Evolutionary conservation across 495 filamentous ascomycete genomes (phyloP), one percentile per base, ranked within the genome.

Genomic region (Podospora sp.): DNA sequence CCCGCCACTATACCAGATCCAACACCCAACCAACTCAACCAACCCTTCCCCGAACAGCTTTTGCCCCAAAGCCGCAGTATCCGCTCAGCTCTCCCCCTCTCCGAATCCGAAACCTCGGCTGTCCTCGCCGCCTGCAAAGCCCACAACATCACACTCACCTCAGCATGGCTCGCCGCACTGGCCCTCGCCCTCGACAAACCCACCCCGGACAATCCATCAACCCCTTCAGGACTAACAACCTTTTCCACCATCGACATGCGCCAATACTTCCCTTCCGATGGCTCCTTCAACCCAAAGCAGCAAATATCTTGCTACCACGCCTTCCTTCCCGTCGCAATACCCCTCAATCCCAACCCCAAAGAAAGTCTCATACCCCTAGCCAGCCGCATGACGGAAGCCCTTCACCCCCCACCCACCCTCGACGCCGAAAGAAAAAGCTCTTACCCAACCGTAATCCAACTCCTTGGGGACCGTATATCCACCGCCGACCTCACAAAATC

Each of bases 231-330:
- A 33, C 33, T 60, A 12, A 20, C 58, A 2, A 60, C 58, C 14
- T 46, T 60, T 60, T 18, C 58, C 6, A 60, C 58, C 27, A 33
- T 60, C 7, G 58, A 60, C 20, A 60, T 60, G 29, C 26, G 58
- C 14, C 26, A 22, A 8, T 60, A 21, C 18, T 60, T 60, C 18
- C 20, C 58, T 12, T 7, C 0, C 3, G 8, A 33, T 8, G 29
- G 29, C 11, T 2, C 29, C 7, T 60, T 40, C 11, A 18, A 25
- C 12, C 26, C 29, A 25, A 35, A 21, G 16, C 20, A 26, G 16
- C 58, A 26, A 1, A 12, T 40, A 22, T 25, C 58, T 2, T 60
- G 58, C 21, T 60, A 60, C 7, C 29, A 60, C 20, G 26, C 58
- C 0, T 26, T 29, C 16, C 33, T 60, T 1, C 58, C 58, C 18